Evolutionary conservation across 2,329 filamentous ascomycete genomes (phyloP).

Genomic region (Neonectria ditissima): DNA sequence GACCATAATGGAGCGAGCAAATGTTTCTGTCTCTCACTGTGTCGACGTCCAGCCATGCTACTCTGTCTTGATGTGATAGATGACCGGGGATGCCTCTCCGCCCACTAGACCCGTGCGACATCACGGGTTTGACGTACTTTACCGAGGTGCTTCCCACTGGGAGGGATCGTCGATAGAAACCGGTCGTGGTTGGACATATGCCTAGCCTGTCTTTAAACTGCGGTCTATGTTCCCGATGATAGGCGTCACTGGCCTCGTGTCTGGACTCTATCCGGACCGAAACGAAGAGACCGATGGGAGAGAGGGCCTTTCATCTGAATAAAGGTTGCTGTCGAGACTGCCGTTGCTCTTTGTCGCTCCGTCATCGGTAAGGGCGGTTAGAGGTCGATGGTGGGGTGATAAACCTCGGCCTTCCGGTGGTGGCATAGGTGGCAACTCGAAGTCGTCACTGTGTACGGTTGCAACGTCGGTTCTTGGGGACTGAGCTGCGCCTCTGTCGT

Average conservation of each 20-base stretch:
- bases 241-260: constrained; percentile 14
- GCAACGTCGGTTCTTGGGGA: constrained; percentile 48
- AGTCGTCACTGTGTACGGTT: constrained; percentile 54
- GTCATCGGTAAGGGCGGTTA: neutral
- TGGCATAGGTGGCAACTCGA: constrained; percentile 31
- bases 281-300: constrained; percentile 38
- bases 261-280: constrained; percentile 21
- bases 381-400: neutral
- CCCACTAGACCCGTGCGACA: constrained; percentile 15
- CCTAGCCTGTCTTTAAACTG: neutral
- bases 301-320: constrained; percentile 23
- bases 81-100: neutral
- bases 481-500: constrained; percentile 11
- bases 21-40: too few relatives aligned
- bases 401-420: neutral
- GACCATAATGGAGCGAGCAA: neutral
- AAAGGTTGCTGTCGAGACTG: constrained; percentile 11
- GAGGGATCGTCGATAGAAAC: neutral
- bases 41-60: neutral
- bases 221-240: constrained; percentile 1
- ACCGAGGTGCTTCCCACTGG: neutral
- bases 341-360: neutral
- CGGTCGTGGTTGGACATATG: neutral
- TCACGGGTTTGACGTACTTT: neutral
- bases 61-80: neutral